A percentile compares a stretch with the other conserved stretches of the same genome.
Conservation (phyloP, 371 early-diverging fungal genomes). For the Vairimorpha apis region DNA sequence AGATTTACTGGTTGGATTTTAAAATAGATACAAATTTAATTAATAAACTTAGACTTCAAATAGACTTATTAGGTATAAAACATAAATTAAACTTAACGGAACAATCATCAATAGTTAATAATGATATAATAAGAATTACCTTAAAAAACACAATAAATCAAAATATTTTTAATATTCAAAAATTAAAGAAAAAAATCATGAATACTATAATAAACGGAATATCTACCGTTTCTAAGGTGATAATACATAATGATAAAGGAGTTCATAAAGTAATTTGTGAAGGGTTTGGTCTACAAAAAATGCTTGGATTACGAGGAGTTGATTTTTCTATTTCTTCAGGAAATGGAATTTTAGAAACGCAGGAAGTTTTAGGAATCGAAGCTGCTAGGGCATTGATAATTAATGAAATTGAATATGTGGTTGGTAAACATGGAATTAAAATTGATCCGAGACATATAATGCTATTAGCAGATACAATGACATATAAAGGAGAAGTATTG, state of each 20-base stretch:
- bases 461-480: conserved; percentile 95
- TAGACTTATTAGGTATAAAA: conserved; percentile 77
- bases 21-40: conserved; percentile 63
- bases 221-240: conserved; percentile 74
- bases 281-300: conserved; percentile 81
- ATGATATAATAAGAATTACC: conserved; percentile 66
- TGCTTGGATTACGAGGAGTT: conserved; percentile 69
- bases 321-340: conserved; percentile 72
- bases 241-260: conserved; percentile 69
- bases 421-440: conserved; percentile 83
- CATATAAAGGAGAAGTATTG: conserved; percentile 89
- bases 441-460: conserved; percentile 92
- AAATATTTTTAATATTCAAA: conserved; percentile 69
- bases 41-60: conserved; percentile 74
- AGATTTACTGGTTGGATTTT: conserved; percentile 19
- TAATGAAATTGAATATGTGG: conserved; percentile 73
- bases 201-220: conserved; percentile 76
- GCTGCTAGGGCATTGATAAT: conserved; percentile 76
- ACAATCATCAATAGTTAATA: conserved; percentile 58
- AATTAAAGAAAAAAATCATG: conserved; percentile 71
- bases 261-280: conserved; percentile 71
- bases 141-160: conserved; percentile 66
- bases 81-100: conserved; percentile 17
- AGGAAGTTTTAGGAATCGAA: conserved; percentile 86
- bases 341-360: conserved; percentile 86